Conservation (phyloP, 208 protist genomes). For the Leishmania lainsoni region DNA sequence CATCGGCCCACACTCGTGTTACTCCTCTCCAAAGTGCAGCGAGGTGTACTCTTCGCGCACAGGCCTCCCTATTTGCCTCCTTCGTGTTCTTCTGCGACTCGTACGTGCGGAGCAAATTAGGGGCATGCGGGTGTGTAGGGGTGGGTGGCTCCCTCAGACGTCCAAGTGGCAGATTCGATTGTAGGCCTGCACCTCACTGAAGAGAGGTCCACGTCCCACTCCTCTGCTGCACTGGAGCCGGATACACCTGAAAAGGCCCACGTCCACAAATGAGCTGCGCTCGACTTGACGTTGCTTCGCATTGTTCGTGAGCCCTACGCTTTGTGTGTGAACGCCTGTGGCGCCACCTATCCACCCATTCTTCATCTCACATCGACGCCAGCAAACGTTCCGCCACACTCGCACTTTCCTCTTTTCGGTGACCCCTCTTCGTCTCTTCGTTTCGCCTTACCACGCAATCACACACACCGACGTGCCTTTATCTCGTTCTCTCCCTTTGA, state of each 20-base stretch:
- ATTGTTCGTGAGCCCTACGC: not conserved
- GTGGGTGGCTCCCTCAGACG: not conserved
- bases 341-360: not conserved
- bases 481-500: not conserved
- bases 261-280: not conserved
- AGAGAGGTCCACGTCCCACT: not conserved
- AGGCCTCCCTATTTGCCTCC: not conserved
- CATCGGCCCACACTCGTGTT: not conserved
- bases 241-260: not conserved
- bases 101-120: not conserved
- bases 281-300: not conserved
- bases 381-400: not conserved
- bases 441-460: not conserved
- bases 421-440: conserved; percentile 1
- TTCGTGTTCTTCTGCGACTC: not conserved
- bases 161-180: not conserved
- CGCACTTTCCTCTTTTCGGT: not conserved
- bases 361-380: not conserved
- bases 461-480: not conserved
- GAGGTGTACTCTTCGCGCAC: not conserved
- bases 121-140: not conserved
- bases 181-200: not conserved
- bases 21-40: not conserved
- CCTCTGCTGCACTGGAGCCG: not conserved
- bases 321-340: not conserved